Evolutionary conservation across 179 eudicot species (phyloP).

Genomic region (Beta corolliflora): DNA sequence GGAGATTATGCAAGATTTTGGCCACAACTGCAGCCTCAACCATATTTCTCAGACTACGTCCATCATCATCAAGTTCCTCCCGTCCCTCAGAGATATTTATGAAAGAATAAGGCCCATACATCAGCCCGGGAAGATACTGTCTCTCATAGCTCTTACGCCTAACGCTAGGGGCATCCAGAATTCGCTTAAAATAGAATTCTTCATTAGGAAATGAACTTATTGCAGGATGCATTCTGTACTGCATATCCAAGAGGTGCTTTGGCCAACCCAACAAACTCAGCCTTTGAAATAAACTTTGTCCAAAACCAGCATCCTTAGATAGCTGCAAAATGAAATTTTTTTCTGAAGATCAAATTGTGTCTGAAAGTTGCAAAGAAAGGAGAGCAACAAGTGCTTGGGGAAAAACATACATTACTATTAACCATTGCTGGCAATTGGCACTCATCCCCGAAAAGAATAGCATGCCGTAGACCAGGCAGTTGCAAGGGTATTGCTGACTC

Average conservation of each 20-base stretch:
- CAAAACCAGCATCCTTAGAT: conserved; percentile 59
- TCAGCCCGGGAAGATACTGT: conserved; percentile 45
- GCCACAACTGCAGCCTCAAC: conserved; percentile 44
- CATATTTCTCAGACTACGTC: conserved; percentile 48
- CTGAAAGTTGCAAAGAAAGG: not conserved
- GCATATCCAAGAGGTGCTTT: conserved; percentile 64
- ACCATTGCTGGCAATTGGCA: conserved; percentile 57
- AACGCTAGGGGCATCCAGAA: conserved; percentile 56
- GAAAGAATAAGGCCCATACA: conserved; percentile 80
- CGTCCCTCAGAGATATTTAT: conserved; percentile 62
- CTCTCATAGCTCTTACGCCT: conserved; percentile 34
- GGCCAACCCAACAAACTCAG: conserved; percentile 58
- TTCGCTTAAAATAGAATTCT: conserved; percentile 48
- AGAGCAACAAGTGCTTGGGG: not conserved
- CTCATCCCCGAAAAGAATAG: conserved; percentile 64
- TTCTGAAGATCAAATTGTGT: not conserved
- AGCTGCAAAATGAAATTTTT: conserved; percentile 32
- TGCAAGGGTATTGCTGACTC: conserved; percentile 70
- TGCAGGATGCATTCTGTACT: conserved; percentile 79
- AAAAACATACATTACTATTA: conserved; percentile 40
- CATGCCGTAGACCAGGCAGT: conserved; percentile 54
- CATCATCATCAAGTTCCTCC: conserved; percentile 60
- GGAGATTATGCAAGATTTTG: conserved; percentile 39
- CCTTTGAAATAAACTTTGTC: conserved; percentile 72
- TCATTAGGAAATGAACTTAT: conserved; percentile 71